Evolutionary conservation across 495 filamentous ascomycete genomes (phyloP), one percentile per base, ranked within the genome.

Genomic region (Alectoria sarmentosa): DNA sequence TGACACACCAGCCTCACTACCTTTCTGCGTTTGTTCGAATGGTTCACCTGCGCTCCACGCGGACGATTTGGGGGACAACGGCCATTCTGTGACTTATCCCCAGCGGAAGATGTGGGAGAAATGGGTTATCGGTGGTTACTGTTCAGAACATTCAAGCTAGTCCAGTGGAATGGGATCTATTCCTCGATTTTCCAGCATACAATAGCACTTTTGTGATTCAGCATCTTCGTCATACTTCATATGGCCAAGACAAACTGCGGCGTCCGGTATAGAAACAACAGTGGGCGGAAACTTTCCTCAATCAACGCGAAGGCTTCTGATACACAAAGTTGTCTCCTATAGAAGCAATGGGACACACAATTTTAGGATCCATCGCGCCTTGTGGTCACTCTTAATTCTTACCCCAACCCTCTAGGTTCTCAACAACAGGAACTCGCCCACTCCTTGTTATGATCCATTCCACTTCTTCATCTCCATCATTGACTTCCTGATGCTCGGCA

Each of bases 401-500:
- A 28, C 82, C 80, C 86, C 86, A 87, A 7, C 77, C 82, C 10
- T 79, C 76, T 28, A 88, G 68, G 68, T 85, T 82, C 58, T 81
- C 80, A 19, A 86, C 83, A 4, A 82, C 75, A 2, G 84, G 85
- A 57, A 76, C 72, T 7, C 78, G 68, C 15, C 86, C 86, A 71
- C 80, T 83, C 21, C 84, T 76, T 13, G 80, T 83, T 48, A 88
- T 77, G 23, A 87, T 79, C 83, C 84, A 86, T 37, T 79, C 76
- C 17, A 86, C 71, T 26, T 86, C 82, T 32, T 78, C 78, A 34
- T 83, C 80, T 15, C 78, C 76, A 32, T 88, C 83, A 70, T 89
- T 88, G n/a, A 86, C 73, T 69, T 81, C 80, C 69, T 88, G 86
- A 71, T 89, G 84, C 69, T 88, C 85, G 0, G 81, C 82, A 75